Conservation (phyloP, 2,329 filamentous ascomycete genomes). For the Colletotrichum higginsianum region DNA sequence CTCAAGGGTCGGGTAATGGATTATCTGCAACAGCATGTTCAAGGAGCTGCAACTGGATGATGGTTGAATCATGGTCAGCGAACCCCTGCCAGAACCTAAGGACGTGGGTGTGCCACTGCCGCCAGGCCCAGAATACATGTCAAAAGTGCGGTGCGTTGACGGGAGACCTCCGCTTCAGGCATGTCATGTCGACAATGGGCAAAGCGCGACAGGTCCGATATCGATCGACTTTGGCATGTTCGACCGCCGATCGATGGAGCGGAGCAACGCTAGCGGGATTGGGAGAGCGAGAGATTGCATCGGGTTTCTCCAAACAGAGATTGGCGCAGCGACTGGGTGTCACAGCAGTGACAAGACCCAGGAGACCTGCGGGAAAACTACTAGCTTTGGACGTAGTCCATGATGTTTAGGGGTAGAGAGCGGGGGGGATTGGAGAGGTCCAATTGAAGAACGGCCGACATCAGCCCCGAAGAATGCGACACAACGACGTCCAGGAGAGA, state of each 20-base stretch:
- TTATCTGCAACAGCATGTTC: background rate
- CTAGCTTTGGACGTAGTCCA: too few relatives aligned
- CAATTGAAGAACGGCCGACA: background rate
- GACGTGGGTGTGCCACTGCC: constrained; percentile 2
- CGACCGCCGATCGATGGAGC: constrained; percentile 28
- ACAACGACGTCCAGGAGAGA: constrained; percentile 1
- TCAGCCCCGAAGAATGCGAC: constrained; percentile 1
- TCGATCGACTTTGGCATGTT: background rate
- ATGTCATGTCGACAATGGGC: background rate
- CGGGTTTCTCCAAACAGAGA: background rate
- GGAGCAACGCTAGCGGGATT: constrained; percentile 5
- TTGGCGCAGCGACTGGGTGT: constrained; percentile 1
- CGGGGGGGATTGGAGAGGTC: background rate
- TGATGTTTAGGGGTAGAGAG: too few relatives aligned
- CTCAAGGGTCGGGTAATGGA: too few relatives aligned
- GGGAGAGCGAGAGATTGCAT: background rate
- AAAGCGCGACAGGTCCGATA: background rate
- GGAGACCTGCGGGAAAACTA: background rate
- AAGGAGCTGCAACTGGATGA: background rate
- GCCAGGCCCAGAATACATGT: constrained; percentile 13
- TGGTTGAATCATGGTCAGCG: background rate
- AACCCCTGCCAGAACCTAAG: constrained; percentile 33
- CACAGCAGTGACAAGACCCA: background rate
- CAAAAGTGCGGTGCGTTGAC: background rate
- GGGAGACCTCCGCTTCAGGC: constrained; percentile 1